Conservation (phyloP, 2,329 filamentous ascomycete genomes). For the Pseudogymnoascus pannorum region DNA sequence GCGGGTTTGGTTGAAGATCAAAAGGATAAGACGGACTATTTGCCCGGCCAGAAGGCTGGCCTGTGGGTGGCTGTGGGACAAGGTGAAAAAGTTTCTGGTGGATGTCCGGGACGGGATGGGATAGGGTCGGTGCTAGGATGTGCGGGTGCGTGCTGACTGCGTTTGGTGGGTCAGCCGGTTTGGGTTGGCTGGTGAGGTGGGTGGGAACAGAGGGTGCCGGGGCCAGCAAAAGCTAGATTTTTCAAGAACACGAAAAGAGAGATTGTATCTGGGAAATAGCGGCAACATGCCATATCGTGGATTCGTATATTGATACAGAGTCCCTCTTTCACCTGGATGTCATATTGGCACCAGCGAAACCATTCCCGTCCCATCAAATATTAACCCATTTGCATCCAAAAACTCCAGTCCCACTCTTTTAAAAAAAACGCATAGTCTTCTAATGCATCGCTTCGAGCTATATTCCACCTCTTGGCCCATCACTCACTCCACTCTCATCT, state of each 20-base stretch:
- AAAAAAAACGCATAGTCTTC: neutral
- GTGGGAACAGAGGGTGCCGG: neutral
- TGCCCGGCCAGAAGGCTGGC: neutral
- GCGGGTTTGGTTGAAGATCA: slow-evolving; percentile 9
- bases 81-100: neutral
- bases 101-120: neutral
- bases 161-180: neutral
- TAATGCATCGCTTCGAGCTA: neutral
- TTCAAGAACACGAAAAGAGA: neutral
- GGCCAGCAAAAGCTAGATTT: neutral
- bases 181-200: neutral
- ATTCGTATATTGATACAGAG: neutral
- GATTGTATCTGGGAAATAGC: neutral
- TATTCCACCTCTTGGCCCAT: neutral
- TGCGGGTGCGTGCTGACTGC: neutral
- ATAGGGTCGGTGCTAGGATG: slow-evolving; percentile 1
- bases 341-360: neutral
- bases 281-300: neutral
- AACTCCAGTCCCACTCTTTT: neutral
- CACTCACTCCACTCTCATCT: slow-evolving; percentile 3
- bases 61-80: neutral
- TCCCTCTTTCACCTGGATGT: neutral
- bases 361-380: neutral
- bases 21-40: neutral
- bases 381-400: neutral